Conservation (phyloP, 352 stramenopile species). For the Peronospora destructor region DNA sequence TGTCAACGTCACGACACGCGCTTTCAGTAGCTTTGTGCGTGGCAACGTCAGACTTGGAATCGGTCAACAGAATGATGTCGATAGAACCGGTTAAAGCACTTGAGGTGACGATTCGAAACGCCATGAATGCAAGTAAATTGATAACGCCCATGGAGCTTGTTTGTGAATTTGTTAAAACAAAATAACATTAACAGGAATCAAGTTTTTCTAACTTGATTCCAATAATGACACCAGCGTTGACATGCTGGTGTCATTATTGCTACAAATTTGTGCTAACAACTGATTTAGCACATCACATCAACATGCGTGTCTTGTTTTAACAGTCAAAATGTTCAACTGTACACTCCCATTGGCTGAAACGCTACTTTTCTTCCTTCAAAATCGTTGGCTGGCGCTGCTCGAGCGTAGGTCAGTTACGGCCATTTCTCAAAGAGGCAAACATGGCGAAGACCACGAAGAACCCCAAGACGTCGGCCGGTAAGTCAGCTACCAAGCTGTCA, state of each 20-base stretch:
- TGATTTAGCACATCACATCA: too few relatives aligned
- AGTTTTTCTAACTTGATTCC: too few relatives aligned
- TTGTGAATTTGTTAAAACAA: too few relatives aligned
- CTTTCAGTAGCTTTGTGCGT: slow-evolving; percentile 1
- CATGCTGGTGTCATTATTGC: too few relatives aligned
- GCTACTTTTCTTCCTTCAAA: slow-evolving; percentile 4
- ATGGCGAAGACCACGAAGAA: slow-evolving; percentile 59
- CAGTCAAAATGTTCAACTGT: too few relatives aligned
- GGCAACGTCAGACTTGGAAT: background rate
- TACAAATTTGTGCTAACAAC: slow-evolving; percentile 7
- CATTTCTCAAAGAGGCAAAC: slow-evolving; percentile 56
- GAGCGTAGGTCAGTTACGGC: background rate
- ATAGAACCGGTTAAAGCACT: slow-evolving; percentile 7
- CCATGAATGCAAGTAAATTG: slow-evolving; percentile 2
- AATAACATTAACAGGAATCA: too few relatives aligned
- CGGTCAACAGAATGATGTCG: slow-evolving; percentile 1
- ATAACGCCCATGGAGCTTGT: too few relatives aligned
- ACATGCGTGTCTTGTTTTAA: too few relatives aligned
- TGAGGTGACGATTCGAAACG: slow-evolving; percentile 11
- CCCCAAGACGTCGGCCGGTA: slow-evolving; percentile 79
- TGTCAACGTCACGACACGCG: background rate
- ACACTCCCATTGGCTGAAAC: slow-evolving; percentile 16
- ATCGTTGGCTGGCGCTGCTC: slow-evolving; percentile 29
- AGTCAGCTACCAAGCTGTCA: slow-evolving; percentile 89
- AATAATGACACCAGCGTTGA: too few relatives aligned